phyloP scores from a whole-genome alignment of 2,329 filamentous ascomycete species.

The Rutstroemia sp. region DNA sequence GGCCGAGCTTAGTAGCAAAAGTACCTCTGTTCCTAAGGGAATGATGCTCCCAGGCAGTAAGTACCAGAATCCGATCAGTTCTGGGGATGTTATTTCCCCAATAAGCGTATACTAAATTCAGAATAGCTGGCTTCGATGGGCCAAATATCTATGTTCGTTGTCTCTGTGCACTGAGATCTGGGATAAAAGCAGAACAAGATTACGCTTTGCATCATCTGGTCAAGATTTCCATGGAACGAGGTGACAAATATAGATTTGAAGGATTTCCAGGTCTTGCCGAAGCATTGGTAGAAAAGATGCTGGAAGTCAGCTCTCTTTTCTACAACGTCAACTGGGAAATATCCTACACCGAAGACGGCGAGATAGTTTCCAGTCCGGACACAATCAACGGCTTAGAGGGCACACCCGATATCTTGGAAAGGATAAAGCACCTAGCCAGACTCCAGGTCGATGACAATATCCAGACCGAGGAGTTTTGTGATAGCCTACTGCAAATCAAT shows the following conservation, averaged over 20 bases:
- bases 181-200: conserved; percentile 73
- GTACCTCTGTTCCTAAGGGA: conserved; percentile 36
- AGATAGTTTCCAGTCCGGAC: conserved; percentile 39
- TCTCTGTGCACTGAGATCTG: conserved; percentile 74
- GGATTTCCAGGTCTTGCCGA: conserved; percentile 85
- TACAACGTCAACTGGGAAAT: conserved; percentile 78
- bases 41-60: conserved; percentile 59
- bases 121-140: conserved; percentile 53
- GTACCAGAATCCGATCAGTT: conserved; percentile 23
- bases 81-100: conserved; percentile 6
- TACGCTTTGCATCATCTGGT: conserved; percentile 91
- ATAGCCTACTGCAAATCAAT: conserved; percentile 67
- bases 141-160: conserved; percentile 90
- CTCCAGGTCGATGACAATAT: conserved; percentile 60
- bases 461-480: conserved; percentile 62
- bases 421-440: conserved; percentile 56
- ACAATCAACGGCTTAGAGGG: conserved; percentile 59
- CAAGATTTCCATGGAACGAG: conserved; percentile 89
- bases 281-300: conserved; percentile 74
- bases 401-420: conserved; percentile 64
- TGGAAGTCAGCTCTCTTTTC: conserved; percentile 72
- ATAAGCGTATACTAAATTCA: conserved; percentile 11
- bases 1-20: conserved; percentile 29
- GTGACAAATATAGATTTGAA: conserved; percentile 93
- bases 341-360: conserved; percentile 58